Base-by-base conservation (phyloP, 257 asterid species). In the Craterostigma plantagineum region DNA sequence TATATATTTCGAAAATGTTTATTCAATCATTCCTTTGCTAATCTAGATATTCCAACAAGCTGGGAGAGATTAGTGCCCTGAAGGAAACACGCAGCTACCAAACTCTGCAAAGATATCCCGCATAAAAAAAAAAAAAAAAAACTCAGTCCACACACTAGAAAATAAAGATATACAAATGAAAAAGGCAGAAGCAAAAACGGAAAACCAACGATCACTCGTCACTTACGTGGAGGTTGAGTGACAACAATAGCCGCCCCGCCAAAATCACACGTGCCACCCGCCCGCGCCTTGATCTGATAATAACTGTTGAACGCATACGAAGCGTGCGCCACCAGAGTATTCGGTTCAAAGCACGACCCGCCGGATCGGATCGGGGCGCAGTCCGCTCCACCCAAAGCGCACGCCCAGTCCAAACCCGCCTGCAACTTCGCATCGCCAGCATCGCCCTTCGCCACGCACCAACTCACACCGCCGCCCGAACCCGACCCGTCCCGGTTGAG, bases 231-330 rank as follows among this genome's bases (percentile, higher is more conserved):
- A 37, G 71, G 35, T n/a, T 76, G 92, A 4, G 92, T 58, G 51
- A 79, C 91, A 0, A 79, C 77, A 9, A 71, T 54, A 17, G 93
- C 95, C 0, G 83, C 77, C 7, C 95, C 95, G 10, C 72, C 76
- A 33, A 87, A 87, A 55, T 69, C 35, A 16, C 98, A 87, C 55
- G 83, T 49, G 38, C 98, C 92, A 39, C 60, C 52, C 54, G 16
- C 56, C 34, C 98, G 69, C 11, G 56, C 17, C n/a, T 79, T 71
- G 60, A 63, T 79, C 75, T 82, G 98, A 39, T 78, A 82, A 12
- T 60, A 87, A 54, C 93, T 87, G 53, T 87, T 81, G 70, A 87
- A 76, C 0, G 97, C 97, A 67, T 69, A 78, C 0, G 95, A 76
- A 0, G 97, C 97, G 50, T 82, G 97, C 8, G 84, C 85, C 50